Evolutionary conservation across 495 filamentous ascomycete genomes (phyloP).

Genomic region (Penicillium herquei): DNA sequence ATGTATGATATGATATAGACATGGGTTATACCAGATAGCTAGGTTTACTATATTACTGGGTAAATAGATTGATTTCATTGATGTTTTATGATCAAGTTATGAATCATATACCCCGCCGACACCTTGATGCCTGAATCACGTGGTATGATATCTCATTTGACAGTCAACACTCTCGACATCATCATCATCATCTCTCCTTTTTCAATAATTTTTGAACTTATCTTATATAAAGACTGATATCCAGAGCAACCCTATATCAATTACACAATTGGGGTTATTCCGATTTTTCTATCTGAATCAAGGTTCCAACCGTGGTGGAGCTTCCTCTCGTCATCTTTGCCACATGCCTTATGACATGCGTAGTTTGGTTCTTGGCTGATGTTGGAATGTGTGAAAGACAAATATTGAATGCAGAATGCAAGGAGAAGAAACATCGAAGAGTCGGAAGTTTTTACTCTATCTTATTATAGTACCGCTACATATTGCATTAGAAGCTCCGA

Average conservation of each 20-base stretch:
- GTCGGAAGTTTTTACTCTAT: too few species aligned
- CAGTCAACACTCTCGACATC: too few species aligned
- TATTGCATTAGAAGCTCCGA: too few species aligned
- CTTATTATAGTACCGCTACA: too few species aligned
- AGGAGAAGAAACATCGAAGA: background rate
- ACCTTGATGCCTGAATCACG: background rate
- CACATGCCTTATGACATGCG: conserved; percentile 8
- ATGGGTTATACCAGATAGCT: background rate
- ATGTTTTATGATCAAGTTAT: background rate
- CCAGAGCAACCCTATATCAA: too few species aligned
- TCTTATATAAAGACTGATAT: too few species aligned
- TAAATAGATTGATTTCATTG: background rate
- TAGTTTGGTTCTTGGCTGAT: background rate
- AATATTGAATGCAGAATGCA: background rate
- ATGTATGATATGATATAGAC: background rate
- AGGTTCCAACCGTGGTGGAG: conserved; percentile 3
- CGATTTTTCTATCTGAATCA: background rate
- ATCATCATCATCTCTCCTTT: too few species aligned
- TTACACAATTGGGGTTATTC: background rate
- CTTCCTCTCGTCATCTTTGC: conserved; percentile 13
- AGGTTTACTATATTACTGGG: background rate
- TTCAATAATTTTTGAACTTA: too few species aligned
- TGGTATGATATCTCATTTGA: too few species aligned
- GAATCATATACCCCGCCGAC: background rate
- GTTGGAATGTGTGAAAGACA: background rate